Percentiles rank a stretch among this genome's conserved stretches.
Conservation (phyloP, 2,329 filamentous ascomycete genomes). For the Arthrobotrys entomopaga region DNA sequence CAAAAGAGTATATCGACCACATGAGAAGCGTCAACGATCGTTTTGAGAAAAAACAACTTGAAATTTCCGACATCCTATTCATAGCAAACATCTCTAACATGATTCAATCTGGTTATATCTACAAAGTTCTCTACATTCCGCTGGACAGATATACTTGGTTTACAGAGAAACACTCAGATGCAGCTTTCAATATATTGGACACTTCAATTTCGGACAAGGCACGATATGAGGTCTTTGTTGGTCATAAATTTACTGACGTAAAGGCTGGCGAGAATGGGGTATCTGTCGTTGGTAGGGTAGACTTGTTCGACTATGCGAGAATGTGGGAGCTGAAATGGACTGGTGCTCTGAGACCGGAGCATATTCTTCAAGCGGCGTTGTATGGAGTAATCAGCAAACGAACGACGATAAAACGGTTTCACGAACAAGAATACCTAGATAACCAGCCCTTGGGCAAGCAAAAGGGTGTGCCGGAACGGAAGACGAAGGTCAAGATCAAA, state of each 20-base stretch:
- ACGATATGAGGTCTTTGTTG: constrained; percentile 31
- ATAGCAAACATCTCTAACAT: constrained; percentile 52
- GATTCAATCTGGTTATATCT: constrained; percentile 35
- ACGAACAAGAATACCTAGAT: constrained; percentile 24
- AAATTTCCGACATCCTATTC: constrained; percentile 54
- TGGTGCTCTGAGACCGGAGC: constrained; percentile 35
- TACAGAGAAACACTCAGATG: constrained; percentile 21
- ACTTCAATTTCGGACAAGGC: constrained; percentile 15
- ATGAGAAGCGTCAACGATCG: constrained; percentile 33
- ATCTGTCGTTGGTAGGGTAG: constrained; percentile 30
- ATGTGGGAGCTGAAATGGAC: constrained; percentile 54
- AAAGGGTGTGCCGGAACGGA: constrained; percentile 11
- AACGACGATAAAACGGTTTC: constrained; percentile 39
- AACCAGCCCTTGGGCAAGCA: constrained; percentile 1
- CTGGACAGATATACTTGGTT: constrained; percentile 53
- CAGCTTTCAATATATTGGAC: constrained; percentile 29
- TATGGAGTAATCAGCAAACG: constrained; percentile 40
- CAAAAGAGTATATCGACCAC: constrained; percentile 9
- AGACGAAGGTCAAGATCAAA: constrained; percentile 27
- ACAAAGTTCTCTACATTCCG: constrained; percentile 54
- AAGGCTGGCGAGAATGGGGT: constrained; percentile 30
- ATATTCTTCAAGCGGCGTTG: constrained; percentile 41
- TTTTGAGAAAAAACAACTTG: constrained; percentile 27
- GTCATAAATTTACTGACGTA: constrained; percentile 38
- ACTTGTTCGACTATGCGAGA: constrained; percentile 42